phyloP scores from a whole-genome alignment of 768 basidiomycete genomes.

The Phaffia australis region DNA sequence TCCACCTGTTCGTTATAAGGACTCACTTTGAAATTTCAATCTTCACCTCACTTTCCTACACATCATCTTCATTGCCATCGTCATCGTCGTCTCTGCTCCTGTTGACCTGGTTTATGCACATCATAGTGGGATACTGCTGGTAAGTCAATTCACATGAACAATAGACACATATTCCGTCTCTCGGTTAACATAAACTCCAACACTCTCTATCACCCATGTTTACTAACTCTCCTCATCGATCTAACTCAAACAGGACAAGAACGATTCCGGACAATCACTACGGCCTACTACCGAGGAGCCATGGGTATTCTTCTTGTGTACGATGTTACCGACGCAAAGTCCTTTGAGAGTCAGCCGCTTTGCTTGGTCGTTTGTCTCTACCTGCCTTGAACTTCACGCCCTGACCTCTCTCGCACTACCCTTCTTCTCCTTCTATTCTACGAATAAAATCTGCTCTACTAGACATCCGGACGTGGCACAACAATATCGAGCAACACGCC shows the following conservation, averaged over 20 bases:
- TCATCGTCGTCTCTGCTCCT: background rate
- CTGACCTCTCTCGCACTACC: background rate
- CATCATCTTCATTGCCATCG: background rate
- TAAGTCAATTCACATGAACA: background rate
- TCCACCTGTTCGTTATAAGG: constrained; percentile 8
- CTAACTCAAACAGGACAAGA: constrained; percentile 61
- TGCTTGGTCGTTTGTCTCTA: background rate
- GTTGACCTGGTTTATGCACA: background rate
- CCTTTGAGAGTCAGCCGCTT: constrained; percentile 74
- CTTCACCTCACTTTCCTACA: background rate
- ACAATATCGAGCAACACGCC: constrained; percentile 96
- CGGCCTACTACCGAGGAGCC: constrained; percentile 96
- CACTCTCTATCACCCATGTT: background rate
- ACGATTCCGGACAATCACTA: constrained; percentile 95
- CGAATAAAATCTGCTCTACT: background rate
- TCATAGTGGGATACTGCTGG: constrained; percentile 86
- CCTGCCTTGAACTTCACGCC: background rate
- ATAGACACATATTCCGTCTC: background rate
- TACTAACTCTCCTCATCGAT: background rate
- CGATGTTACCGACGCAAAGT: constrained; percentile 77
- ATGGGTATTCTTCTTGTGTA: constrained; percentile 99
- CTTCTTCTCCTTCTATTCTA: constrained; percentile 30
- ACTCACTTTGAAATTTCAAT: background rate
- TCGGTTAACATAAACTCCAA: background rate
- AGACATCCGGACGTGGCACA: constrained; percentile 98